A percentile compares a stretch with the other conserved stretches of the same genome.
These are phyloP conservation scores for Talaromyces wortmannii DNA, from an alignment of 495 filamentous ascomycete genomes.

Conservation along the genomic window DNA sequence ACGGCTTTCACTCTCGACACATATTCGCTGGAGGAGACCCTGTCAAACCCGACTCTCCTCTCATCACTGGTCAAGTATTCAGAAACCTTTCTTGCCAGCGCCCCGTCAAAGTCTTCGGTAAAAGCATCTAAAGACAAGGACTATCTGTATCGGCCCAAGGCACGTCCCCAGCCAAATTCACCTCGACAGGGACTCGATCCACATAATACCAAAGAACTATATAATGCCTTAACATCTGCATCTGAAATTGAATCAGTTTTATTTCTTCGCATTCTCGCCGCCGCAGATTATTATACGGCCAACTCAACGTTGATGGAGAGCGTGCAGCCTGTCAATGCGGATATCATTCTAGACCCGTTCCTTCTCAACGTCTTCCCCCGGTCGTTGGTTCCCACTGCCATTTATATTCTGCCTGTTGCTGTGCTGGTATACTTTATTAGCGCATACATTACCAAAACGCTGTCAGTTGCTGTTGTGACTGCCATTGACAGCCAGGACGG, in stretches of 20 bases:
- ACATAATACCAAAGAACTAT: too few species aligned
- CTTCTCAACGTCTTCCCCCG: slow-evolving; percentile 63
- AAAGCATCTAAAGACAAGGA: too few species aligned
- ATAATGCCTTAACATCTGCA: slow-evolving; percentile 1
- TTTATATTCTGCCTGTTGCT: slow-evolving; percentile 52
- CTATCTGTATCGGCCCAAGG: too few species aligned
- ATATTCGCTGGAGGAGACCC: slow-evolving; percentile 49
- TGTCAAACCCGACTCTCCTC: slow-evolving; percentile 54
- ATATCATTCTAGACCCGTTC: slow-evolving; percentile 87
- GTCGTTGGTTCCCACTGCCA: slow-evolving; percentile 60
- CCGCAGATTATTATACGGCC: slow-evolving; percentile 76
- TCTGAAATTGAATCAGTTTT: slow-evolving; percentile 49
- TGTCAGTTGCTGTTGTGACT: background rate
- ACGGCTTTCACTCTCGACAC: slow-evolving; percentile 68
- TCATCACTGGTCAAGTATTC: slow-evolving; percentile 59
- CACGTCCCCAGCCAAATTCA: too few species aligned
- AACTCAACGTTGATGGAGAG: slow-evolving; percentile 67
- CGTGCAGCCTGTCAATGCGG: slow-evolving; percentile 68
- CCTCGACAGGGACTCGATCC: too few species aligned
- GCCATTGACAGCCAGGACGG: background rate
- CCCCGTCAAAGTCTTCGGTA: background rate
- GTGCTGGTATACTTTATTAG: slow-evolving; percentile 41
- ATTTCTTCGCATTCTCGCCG: slow-evolving; percentile 70
- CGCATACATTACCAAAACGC: slow-evolving; percentile 12
- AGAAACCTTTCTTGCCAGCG: slow-evolving; percentile 31